Conservation (phyloP, 2,329 filamentous ascomycete genomes). For the Ceratocystis destructans region DNA sequence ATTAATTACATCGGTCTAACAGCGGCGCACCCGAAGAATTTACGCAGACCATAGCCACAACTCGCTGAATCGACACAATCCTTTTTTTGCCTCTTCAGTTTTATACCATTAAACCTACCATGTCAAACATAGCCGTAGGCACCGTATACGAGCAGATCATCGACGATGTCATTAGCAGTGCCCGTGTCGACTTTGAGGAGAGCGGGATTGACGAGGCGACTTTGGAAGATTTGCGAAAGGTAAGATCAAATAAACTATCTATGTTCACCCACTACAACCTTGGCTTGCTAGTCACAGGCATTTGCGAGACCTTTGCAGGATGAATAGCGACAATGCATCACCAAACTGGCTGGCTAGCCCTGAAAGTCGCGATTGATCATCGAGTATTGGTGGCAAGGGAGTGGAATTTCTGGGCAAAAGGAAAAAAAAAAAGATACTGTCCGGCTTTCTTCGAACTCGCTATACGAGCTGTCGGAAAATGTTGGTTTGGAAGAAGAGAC, state of each 20-base stretch:
- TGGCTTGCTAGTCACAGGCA: constrained; percentile 14
- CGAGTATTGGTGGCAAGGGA: background rate
- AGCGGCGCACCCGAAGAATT: background rate
- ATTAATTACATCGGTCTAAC: background rate
- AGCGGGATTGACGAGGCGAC: constrained; percentile 80
- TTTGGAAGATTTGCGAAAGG: constrained; percentile 73
- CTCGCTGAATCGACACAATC: background rate
- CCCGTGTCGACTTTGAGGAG: constrained; percentile 92
- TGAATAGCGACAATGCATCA: background rate
- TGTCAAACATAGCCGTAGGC: constrained; percentile 53
- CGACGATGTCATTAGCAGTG: constrained; percentile 79
- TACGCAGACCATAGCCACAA: background rate
- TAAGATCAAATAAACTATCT: constrained; percentile 37
- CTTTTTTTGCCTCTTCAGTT: background rate
- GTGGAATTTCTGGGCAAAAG: background rate
- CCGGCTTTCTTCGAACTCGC: background rate
- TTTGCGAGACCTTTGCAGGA: background rate
- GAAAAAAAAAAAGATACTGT: background rate
- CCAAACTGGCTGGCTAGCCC: background rate
- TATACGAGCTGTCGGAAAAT: background rate
- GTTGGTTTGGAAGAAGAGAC: background rate
- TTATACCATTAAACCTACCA: constrained; percentile 25
- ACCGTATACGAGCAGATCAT: constrained; percentile 67
- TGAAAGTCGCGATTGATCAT: background rate
- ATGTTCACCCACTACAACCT: background rate